Evolutionary conservation across 306 rosid species (phyloP), one percentile per base, ranked within the genome.

Genomic region (Fagus sylvatica): DNA sequence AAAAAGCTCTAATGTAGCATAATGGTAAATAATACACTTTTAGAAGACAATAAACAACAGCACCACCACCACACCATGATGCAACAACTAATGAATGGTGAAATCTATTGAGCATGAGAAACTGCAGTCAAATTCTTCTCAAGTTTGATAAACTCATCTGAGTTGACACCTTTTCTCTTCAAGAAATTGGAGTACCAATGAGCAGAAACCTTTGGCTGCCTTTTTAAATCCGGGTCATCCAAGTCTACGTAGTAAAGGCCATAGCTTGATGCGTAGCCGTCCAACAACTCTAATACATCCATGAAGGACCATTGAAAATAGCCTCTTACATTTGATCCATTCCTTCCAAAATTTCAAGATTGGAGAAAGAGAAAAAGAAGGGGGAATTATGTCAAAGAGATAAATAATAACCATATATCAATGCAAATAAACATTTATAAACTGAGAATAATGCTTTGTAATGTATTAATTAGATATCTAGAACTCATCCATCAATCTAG

Each of bases 271-370:
- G 5, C 16, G 7, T 67, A 82, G 51, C 74, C 87, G 60, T 41
- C 83, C 49, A 87, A 7, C 42, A 87, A 49, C 79, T 84, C 86
- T 0, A 79, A 74, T 5, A 77, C 4, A 41, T 84, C 90, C 43
- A 87, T 2, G 71, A 87, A 87, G 2, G 90, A 82, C 90, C 90
- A 84, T 7, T 13, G 79, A 77, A 87, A 79, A 64, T 84, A 84
- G 8, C 90, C 87, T 46, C 59, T 84, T n/a, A 61, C 5, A 57
- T 87, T 80, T 67, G 88, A 79, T 54, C 90, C 90, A 60, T 80
- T 73, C 71, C 87, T 87, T 71, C 41, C 55, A 78, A 16, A 48
- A 71, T 1, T 1, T 4, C 2, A 28, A 7, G 40, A 49, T 48
- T 10, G 6, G 0, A 34, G 32, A 17, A 53, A 7, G 30, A 53